Conservation (phyloP, 1,284 basidiomycete genomes). For the Dichomitus squalens region DNA sequence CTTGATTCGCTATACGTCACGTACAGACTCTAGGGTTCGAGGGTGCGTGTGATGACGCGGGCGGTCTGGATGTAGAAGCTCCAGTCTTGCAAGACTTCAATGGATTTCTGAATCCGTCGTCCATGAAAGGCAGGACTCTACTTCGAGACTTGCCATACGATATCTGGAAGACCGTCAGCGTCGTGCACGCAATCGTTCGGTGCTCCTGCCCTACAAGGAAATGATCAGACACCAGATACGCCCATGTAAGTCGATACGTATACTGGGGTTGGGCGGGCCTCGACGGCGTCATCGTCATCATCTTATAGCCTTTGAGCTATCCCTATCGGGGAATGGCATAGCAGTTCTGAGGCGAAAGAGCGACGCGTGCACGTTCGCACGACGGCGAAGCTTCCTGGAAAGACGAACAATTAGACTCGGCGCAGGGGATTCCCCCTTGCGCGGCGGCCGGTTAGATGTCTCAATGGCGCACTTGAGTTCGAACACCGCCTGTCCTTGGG, state of each 20-base stretch:
- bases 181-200: not conserved
- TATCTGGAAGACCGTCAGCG: not conserved
- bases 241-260: slow-evolving; percentile 6
- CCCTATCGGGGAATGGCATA: no score
- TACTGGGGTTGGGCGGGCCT: not conserved
- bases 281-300: no score
- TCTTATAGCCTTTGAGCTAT: no score
- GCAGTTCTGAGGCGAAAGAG: no score
- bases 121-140: not conserved
- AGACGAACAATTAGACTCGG: not conserved
- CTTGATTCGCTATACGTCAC: no score
- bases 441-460: not conserved
- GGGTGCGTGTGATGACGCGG: no score
- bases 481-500: no score
- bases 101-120: not conserved
- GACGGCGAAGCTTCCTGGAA: not conserved
- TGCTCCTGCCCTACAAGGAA: not conserved
- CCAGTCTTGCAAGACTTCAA: not conserved
- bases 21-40: no score
- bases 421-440: not conserved
- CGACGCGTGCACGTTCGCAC: not conserved
- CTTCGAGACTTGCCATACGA: not conserved
- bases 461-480: no score
- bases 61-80: not conserved
- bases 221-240: slow-evolving; percentile 19